Evolutionary conservation across 139 green algal genomes (phyloP).

Genomic region (Haematococcus sp.): DNA sequence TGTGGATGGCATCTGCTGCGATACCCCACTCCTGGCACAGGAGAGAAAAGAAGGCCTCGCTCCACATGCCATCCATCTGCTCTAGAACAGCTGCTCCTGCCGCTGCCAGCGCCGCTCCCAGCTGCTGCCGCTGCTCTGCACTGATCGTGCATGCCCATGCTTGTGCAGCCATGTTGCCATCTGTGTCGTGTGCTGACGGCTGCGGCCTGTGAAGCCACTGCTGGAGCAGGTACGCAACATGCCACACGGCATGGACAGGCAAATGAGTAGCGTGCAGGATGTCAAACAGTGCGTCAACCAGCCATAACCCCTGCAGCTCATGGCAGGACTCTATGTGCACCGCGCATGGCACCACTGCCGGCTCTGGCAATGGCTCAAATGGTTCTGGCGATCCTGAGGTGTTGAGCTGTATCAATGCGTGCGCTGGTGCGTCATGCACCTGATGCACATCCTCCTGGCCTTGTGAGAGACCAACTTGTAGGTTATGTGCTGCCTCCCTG

Average conservation of each 20-base stretch:
- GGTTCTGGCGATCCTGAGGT: too few species aligned
- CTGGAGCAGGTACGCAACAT: background rate
- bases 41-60: conserved; percentile 69
- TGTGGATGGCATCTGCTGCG: conserved; percentile 7
- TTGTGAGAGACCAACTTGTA: too few species aligned
- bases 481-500: too few species aligned
- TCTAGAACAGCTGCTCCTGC: conserved; percentile 29
- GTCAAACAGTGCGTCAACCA: background rate
- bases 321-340: background rate
- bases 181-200: background rate
- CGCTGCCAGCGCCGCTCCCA: conserved; percentile 23
- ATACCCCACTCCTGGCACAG: conserved; percentile 61
- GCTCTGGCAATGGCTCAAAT: background rate
- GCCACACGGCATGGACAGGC: too few species aligned
- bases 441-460: too few species aligned
- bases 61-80: conserved; percentile 66
- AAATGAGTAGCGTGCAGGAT: too few species aligned
- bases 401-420: too few species aligned
- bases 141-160: conserved; percentile 10
- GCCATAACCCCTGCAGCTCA: background rate
- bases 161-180: background rate
- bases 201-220: background rate
- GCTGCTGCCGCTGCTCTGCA: conserved; percentile 5
- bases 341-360: background rate
- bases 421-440: too few species aligned